Evolutionary conservation across 192 early-diverging fungal genomes (phyloP).

Genomic region (Spizellomyces punctatus): DNA sequence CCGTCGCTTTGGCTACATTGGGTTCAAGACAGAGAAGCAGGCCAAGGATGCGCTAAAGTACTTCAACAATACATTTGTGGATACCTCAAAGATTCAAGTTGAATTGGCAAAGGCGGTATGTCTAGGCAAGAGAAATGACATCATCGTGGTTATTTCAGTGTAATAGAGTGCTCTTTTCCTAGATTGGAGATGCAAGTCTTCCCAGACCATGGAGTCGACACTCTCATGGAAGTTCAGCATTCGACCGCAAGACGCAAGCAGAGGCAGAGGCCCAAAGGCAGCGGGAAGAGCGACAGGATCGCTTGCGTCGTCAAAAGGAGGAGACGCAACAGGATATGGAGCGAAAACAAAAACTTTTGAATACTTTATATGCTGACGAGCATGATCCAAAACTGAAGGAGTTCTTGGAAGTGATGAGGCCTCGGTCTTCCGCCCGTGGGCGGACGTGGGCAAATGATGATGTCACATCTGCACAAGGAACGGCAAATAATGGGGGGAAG

Average conservation of each 20-base stretch:
- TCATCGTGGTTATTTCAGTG: neutral
- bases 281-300: constrained; percentile 37
- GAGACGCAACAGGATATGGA: constrained; percentile 42
- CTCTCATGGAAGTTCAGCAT: constrained; percentile 81
- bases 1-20: constrained; percentile 91
- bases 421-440: constrained; percentile 62
- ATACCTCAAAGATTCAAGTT: constrained; percentile 86
- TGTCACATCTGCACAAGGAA: constrained; percentile 23
- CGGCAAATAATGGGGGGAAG: neutral
- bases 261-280: constrained; percentile 25
- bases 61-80: constrained; percentile 91
- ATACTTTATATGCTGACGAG: constrained; percentile 53
- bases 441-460: constrained; percentile 96
- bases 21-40: constrained; percentile 85
- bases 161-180: no score
- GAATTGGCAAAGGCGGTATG: constrained; percentile 82
- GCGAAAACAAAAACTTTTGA: constrained; percentile 52
- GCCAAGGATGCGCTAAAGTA: constrained; percentile 78
- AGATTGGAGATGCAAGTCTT: constrained; percentile 80
- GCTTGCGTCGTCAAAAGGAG: constrained; percentile 13
- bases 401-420: constrained; percentile 83
- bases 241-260: constrained; percentile 53
- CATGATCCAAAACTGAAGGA: constrained; percentile 86
- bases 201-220: constrained; percentile 91
- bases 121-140: neutral